Evolutionary conservation across 1,284 basidiomycete species (phyloP), one percentile per base, ranked within the genome.

Genomic region (Tremellales sp.): DNA sequence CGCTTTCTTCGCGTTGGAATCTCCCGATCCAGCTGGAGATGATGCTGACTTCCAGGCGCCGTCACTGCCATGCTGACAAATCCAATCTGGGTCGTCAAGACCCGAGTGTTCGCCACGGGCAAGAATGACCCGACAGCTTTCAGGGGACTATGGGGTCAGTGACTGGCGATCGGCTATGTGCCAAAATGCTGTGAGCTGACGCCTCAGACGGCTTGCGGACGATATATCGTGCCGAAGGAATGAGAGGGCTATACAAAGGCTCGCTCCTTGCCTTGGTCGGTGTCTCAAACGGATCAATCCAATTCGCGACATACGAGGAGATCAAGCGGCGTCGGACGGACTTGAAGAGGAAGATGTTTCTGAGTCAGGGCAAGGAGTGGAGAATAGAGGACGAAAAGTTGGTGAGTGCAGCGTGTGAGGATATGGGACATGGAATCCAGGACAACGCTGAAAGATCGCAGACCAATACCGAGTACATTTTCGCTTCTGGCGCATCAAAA

Each of bases 21-120:
- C 15, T 24, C 13, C 25, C 15, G 4, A 25, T 26, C 29, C 22
- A 4, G 33, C 41, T 21, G 19, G 36, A 27, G 37, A 37, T 27
- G 15, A 6, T 21, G 4, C 12, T 8, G 7, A 40, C 37, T 26
- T 23, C 37, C 33, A 93, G 90, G 90, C 74, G 88, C 92, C 6
- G 84, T 86, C 26, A 97, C 93, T 2, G 92, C 94, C 0, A 79
- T 97, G 54, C 81, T 97, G 71, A 98, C 96, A 7, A 99, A 99
- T 73, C 96, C 96, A 0, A 84, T 98, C 61, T 99, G 94, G 94
- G 89, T 98, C 11, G 87, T 99, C 54, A 91, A 97, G 77, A 94
- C 97, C 6, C 83, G 94, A 52, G 94, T 98, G 84, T 98, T 97
- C 66, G 92, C 92, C 1, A 89, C 89, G 0, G 77, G 76, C 4